Evolutionary conservation across 768 basidiomycete genomes (phyloP).

Genomic region (Phanerochaete sordida): DNA sequence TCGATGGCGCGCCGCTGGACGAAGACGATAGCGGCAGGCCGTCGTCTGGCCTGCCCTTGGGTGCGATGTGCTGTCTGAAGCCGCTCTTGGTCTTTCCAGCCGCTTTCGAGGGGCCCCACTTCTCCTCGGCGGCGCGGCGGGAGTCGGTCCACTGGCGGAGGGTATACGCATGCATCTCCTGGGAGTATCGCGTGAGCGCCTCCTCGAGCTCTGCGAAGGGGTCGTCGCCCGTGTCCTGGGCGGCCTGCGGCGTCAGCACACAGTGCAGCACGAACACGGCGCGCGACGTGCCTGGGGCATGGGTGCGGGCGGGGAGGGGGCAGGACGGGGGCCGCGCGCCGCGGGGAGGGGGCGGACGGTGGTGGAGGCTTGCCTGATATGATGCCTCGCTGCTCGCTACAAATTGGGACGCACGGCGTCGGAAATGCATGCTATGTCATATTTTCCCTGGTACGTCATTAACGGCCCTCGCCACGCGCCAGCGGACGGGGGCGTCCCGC

Average conservation of each 20-base stretch:
- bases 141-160: constrained; percentile 57
- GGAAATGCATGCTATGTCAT: constrained; percentile 1
- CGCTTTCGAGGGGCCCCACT: neutral
- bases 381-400: constrained; percentile 4
- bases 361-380: constrained; percentile 4
- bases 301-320: neutral
- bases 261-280: neutral
- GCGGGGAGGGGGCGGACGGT: neutral
- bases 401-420: constrained; percentile 1
- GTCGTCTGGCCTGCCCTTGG: neutral
- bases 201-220: constrained; percentile 6
- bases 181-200: constrained; percentile 12
- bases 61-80: neutral
- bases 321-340: neutral
- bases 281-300: neutral
- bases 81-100: neutral
- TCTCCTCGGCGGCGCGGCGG: constrained; percentile 45
- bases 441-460: constrained; percentile 8
- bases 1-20: neutral
- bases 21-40: neutral
- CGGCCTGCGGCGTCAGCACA: neutral
- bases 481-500: neutral
- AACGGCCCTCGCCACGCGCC: neutral
- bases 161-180: constrained; percentile 50
- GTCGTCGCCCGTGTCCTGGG: constrained; percentile 6